phyloP scores from a whole-genome alignment of 768 basidiomycete species.

The Boletus fagicola region DNA sequence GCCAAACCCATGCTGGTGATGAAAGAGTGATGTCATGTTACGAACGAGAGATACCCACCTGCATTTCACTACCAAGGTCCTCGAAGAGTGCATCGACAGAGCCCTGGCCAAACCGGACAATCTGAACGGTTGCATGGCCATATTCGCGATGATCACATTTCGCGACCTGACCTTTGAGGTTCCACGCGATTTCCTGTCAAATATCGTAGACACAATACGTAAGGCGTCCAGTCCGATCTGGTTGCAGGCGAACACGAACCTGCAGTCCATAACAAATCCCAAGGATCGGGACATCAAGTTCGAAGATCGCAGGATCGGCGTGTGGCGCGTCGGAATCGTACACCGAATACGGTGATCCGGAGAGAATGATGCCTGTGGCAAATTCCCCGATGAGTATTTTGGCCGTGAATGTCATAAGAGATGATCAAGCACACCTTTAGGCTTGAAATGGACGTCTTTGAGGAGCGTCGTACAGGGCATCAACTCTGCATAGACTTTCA shows the following conservation, averaged over 20 bases:
- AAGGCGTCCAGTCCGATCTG: not conserved
- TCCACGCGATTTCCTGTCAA: slow-evolving; percentile 88
- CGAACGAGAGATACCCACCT: slow-evolving; percentile 46
- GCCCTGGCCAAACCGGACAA: slow-evolving; percentile 58
- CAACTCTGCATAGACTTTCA: slow-evolving; percentile 96
- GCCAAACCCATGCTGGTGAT: not conserved
- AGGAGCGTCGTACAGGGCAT: slow-evolving; percentile 95
- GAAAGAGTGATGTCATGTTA: not conserved
- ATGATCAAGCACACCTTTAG: slow-evolving; percentile 67
- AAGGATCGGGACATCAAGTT: slow-evolving; percentile 84
- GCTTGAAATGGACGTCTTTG: slow-evolving; percentile 85
- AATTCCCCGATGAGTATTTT: not conserved
- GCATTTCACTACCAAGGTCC: slow-evolving; percentile 83
- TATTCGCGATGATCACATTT: slow-evolving; percentile 93
- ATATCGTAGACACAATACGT: not conserved
- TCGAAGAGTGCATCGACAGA: slow-evolving; percentile 78
- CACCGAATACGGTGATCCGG: slow-evolving; percentile 97
- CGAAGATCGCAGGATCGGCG: slow-evolving; percentile 88
- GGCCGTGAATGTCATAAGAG: not conserved
- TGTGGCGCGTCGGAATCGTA: slow-evolving; percentile 92
- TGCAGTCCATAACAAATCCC: slow-evolving; percentile 98
- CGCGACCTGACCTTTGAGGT: slow-evolving; percentile 77
- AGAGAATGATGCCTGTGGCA: slow-evolving; percentile 82
- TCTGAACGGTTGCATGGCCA: slow-evolving; percentile 81
- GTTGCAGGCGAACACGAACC: slow-evolving; percentile 41